Evolutionary conservation across 495 filamentous ascomycete genomes (phyloP).

Genomic region (Xylaria nigripes): DNA sequence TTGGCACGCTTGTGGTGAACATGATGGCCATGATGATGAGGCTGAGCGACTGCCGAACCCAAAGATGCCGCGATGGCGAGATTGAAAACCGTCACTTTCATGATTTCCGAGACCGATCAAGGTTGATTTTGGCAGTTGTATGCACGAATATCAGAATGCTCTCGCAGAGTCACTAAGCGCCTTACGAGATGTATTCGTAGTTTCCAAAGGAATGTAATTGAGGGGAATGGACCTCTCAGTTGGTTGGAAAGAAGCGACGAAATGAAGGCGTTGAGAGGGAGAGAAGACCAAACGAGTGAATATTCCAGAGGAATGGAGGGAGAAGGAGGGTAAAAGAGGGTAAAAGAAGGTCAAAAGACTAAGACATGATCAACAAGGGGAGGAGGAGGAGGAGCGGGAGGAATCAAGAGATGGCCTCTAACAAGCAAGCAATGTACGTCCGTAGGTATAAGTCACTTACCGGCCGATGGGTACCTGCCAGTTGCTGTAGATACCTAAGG

Average conservation of each 20-base stretch:
- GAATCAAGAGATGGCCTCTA: too few relatives aligned
- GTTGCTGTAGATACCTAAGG: too few relatives aligned
- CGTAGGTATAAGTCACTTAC: background rate
- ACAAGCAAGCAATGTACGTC: constrained; percentile 4
- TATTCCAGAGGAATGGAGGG: constrained; percentile 18
- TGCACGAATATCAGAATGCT: background rate
- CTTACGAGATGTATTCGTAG: constrained; percentile 11
- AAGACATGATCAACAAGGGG: constrained; percentile 15
- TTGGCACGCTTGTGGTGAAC: constrained; percentile 29
- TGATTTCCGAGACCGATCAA: constrained; percentile 25
- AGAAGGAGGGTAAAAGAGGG: constrained; percentile 21
- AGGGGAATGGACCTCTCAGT: constrained; percentile 45
- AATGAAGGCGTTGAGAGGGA: constrained; percentile 22
- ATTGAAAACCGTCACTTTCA: constrained; percentile 39
- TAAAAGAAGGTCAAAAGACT: constrained; percentile 14
- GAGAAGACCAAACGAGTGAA: constrained; percentile 24
- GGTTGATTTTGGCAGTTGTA: constrained; percentile 6
- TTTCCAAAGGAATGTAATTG: constrained; percentile 56
- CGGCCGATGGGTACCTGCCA: background rate
- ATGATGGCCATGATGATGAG: constrained; percentile 38
- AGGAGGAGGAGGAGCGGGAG: too few relatives aligned
- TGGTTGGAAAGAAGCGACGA: constrained; percentile 32
- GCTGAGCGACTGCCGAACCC: constrained; percentile 35
- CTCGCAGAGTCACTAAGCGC: constrained; percentile 12
- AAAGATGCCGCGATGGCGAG: constrained; percentile 42